Conservation (phyloP, 495 filamentous ascomycete species). For the Trichocladium antarcticum region DNA sequence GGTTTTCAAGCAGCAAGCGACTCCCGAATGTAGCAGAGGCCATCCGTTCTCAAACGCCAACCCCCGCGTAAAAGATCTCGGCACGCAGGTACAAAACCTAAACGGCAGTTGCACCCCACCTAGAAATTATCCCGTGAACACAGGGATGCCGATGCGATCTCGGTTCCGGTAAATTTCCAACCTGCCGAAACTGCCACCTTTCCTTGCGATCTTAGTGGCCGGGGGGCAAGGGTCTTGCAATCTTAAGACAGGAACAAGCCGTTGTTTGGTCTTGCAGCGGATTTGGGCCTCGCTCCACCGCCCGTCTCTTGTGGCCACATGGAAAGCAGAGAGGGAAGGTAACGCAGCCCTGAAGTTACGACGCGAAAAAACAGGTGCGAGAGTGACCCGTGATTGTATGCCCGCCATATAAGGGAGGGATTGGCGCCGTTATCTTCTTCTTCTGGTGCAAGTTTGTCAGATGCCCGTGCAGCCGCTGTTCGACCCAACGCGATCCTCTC, state of each 20-base stretch:
- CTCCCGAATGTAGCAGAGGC: too few relatives aligned
- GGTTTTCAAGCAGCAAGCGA: too few relatives aligned
- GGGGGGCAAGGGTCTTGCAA: constrained; percentile 7
- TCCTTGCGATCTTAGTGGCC: constrained; percentile 21
- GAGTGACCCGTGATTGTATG: constrained; percentile 2
- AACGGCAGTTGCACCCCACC: constrained; percentile 11
- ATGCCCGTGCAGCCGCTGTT: constrained; percentile 9
- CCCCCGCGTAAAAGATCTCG: constrained; percentile 13
- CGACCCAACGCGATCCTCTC: not conserved
- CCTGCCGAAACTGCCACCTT: constrained; percentile 12
- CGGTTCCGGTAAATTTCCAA: constrained; percentile 22
- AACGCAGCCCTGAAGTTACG: constrained; percentile 9
- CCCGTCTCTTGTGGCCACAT: constrained; percentile 25
- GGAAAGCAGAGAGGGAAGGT: constrained; percentile 14
- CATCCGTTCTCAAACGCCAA: too few relatives aligned
- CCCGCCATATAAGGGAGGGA: constrained; percentile 16
- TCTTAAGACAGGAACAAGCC: constrained; percentile 2
- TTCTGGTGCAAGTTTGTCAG: not conserved
- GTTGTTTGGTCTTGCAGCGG: not conserved
- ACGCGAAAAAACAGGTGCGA: constrained; percentile 1
- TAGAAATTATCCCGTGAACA: not conserved
- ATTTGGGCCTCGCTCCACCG: constrained; percentile 14
- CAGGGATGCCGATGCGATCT: constrained; percentile 5
- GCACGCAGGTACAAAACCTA: constrained; percentile 15
- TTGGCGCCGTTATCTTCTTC: constrained; percentile 7